These are phyloP conservation scores for Thalia dealbata DNA, from an alignment of 176 grass and related monocot species.

Conservation along the genomic window DNA sequence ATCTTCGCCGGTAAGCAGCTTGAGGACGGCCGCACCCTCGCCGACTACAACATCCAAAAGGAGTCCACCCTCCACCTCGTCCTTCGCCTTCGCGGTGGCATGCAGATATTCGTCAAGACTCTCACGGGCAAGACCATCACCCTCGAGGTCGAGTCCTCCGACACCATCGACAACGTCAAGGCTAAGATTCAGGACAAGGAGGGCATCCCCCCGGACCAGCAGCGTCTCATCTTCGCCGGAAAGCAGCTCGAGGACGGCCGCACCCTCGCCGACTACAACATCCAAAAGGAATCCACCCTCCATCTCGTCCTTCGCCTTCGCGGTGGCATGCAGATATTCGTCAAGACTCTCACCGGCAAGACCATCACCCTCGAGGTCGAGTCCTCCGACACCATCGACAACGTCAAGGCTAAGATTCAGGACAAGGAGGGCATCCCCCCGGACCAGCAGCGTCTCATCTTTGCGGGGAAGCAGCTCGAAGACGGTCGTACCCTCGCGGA, in stretches of 20 bases:
- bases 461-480: slow-evolving; percentile 50
- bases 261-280: slow-evolving; percentile 63
- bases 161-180: slow-evolving; percentile 38
- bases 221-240: slow-evolving; percentile 35
- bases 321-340: slow-evolving; percentile 12
- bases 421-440: slow-evolving; percentile 69
- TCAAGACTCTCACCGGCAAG: slow-evolving; percentile 8
- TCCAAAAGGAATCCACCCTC: slow-evolving; percentile 52
- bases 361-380: slow-evolving; percentile 13
- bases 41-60: not conserved
- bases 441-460: slow-evolving; percentile 51
- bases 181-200: slow-evolving; percentile 80
- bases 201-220: slow-evolving; percentile 60
- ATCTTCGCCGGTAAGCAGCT: not conserved
- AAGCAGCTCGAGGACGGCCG: slow-evolving; percentile 58
- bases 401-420: slow-evolving; percentile 62
- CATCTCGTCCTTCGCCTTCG: slow-evolving; percentile 26
- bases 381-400: slow-evolving; percentile 20
- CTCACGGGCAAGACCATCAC: not conserved
- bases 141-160: not conserved
- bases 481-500: slow-evolving; percentile 47
- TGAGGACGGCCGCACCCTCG: not conserved
- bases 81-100: not conserved
- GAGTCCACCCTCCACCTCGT: not conserved
- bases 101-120: no score